Conservation (phyloP, 2,329 filamentous ascomycete species). For the Curvularia sp. region DNA sequence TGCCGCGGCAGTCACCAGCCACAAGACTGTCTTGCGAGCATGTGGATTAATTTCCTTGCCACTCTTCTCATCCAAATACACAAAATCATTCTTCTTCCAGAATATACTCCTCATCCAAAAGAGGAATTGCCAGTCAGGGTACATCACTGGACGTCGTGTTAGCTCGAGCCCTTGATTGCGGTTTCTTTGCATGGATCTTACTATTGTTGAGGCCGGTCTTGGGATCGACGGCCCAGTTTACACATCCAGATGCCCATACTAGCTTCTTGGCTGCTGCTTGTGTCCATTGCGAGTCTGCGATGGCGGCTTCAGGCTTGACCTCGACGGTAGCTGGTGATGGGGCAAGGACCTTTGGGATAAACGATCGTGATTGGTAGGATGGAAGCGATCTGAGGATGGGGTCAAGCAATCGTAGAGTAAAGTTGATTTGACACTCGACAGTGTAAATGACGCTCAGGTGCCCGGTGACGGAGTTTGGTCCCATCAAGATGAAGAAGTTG, state of each 20-base stretch:
- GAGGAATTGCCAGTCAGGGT: slow-evolving; percentile 60
- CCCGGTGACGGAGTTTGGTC: slow-evolving; percentile 56
- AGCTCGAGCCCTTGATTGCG: not conserved
- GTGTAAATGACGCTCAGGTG: slow-evolving; percentile 61
- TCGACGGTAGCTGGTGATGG: slow-evolving; percentile 41
- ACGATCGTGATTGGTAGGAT: slow-evolving; percentile 33
- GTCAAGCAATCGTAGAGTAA: slow-evolving; percentile 52
- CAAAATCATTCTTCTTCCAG: slow-evolving; percentile 51
- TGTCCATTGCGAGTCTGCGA: slow-evolving; percentile 49
- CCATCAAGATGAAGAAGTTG: slow-evolving; percentile 38
- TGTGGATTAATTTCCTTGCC: slow-evolving; percentile 30
- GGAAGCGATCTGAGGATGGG: slow-evolving; percentile 52
- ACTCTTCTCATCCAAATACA: slow-evolving; percentile 37
- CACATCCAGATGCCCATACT: slow-evolving; percentile 61
- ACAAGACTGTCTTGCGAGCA: slow-evolving; percentile 14
- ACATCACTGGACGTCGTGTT: slow-evolving; percentile 51
- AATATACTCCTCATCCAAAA: slow-evolving; percentile 60
- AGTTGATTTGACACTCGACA: slow-evolving; percentile 62
- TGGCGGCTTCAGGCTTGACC: slow-evolving; percentile 50
- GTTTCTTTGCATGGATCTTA: not conserved
- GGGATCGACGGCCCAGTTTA: slow-evolving; percentile 60
- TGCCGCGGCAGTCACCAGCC: slow-evolving; percentile 15
- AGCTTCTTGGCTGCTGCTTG: slow-evolving; percentile 54
- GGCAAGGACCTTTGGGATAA: slow-evolving; percentile 31
- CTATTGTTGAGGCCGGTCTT: slow-evolving; percentile 58